Evolutionary conservation across 192 early-diverging fungal species (phyloP).

Genomic region (Coemansia sp.): DNA sequence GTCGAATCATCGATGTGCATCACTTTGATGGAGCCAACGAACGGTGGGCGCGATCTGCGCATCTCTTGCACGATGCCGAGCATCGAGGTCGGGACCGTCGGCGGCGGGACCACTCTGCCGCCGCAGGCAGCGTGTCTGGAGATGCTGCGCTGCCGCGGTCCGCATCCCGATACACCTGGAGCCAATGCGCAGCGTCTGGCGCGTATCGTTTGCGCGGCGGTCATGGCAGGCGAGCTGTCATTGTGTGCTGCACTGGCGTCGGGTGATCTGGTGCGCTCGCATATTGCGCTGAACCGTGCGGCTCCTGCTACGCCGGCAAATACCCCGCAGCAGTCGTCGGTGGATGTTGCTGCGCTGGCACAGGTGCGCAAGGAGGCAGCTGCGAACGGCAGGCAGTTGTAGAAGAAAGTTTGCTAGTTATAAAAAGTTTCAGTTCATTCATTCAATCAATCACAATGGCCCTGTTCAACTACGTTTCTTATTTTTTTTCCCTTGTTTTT

Average conservation of each 20-base stretch:
- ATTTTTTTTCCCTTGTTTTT: too few species aligned
- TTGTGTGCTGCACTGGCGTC: constrained; percentile 83
- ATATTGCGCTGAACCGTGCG: constrained; percentile 85
- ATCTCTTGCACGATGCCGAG: constrained; percentile 92
- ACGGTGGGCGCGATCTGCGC: constrained; percentile 74
- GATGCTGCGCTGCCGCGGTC: constrained; percentile 82
- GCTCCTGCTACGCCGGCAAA: constrained; percentile 43
- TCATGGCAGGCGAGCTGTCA: constrained; percentile 91
- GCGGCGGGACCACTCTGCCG: constrained; percentile 82
- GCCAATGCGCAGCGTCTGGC: constrained; percentile 84
- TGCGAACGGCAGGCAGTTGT: constrained; percentile 11
- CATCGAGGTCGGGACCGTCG: constrained; percentile 92
- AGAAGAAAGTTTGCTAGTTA: neutral
- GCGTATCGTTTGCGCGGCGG: constrained; percentile 80
- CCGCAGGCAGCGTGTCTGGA: constrained; percentile 87
- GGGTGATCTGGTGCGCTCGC: constrained; percentile 84
- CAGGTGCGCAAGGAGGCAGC: constrained; percentile 7
- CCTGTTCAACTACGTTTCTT: too few species aligned
- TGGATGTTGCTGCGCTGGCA: constrained; percentile 11
- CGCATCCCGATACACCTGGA: constrained; percentile 74
- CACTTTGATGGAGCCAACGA: constrained; percentile 88
- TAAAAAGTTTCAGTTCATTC: neutral
- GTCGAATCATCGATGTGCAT: constrained; percentile 93
- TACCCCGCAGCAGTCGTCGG: constrained; percentile 29
- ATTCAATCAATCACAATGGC: neutral